These are phyloP conservation scores for Cordyceps fumosorosea DNA, from an alignment of 2,329 filamentous ascomycete species.

Conservation along the genomic window DNA sequence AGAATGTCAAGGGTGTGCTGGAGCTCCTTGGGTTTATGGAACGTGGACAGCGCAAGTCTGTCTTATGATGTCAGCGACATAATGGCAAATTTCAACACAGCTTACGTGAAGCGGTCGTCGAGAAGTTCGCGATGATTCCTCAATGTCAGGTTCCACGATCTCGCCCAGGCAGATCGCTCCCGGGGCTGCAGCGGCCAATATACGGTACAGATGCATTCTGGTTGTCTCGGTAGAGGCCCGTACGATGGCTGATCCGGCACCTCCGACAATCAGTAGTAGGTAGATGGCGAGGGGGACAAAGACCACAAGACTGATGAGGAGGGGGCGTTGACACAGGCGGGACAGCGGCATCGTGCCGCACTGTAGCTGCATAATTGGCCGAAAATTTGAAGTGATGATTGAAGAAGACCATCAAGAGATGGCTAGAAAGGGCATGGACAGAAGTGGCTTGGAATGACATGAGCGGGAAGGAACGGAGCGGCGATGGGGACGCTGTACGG, in stretches of 20 bases:
- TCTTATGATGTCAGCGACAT: not conserved
- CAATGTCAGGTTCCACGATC: not conserved
- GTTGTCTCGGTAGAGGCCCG: not conserved
- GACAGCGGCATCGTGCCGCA: not conserved
- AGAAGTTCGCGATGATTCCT: not conserved
- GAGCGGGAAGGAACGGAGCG: too few relatives aligned
- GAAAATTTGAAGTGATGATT: not conserved
- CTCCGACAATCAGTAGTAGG: not conserved
- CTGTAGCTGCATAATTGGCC: not conserved
- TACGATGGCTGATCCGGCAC: not conserved
- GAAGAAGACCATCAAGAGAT: not conserved
- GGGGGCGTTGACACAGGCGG: not conserved
- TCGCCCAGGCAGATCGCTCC: not conserved
- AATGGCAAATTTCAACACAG: not conserved
- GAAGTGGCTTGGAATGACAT: too few relatives aligned
- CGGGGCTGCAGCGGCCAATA: not conserved
- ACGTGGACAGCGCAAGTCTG: conserved; percentile 33
- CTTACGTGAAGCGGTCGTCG: conserved; percentile 4
- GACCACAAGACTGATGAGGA: not conserved
- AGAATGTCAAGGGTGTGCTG: conserved; percentile 24
- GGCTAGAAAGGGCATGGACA: too few relatives aligned
- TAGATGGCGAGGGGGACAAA: not conserved
- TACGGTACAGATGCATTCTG: not conserved
- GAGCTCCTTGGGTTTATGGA: conserved; percentile 29
- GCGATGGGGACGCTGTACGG: too few relatives aligned